phyloP scores from a whole-genome alignment of 1,139 yeast species.

The Hemisphaericaspora lyxosophila region DNA sequence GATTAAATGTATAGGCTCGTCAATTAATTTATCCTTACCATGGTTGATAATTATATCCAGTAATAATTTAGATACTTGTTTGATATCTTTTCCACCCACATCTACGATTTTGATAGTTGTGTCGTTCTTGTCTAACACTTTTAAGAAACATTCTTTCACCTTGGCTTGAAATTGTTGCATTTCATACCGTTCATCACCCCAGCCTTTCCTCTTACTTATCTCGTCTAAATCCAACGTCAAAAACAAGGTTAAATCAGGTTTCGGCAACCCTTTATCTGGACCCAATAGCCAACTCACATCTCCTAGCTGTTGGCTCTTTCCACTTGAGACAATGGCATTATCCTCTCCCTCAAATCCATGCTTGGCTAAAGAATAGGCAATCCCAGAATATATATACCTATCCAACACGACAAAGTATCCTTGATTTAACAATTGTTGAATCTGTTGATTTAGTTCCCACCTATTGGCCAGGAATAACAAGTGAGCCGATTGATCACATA shows the following conservation, averaged over 20 bases:
- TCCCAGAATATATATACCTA: slow-evolving; percentile 88
- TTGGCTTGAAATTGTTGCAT: slow-evolving; percentile 63
- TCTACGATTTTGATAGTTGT: slow-evolving; percentile 45
- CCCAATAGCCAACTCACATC: slow-evolving; percentile 71
- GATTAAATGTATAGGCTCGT: slow-evolving; percentile 23
- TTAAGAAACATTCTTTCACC: slow-evolving; percentile 62
- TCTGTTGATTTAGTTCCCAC: slow-evolving; percentile 73
- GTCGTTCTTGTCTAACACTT: slow-evolving; percentile 38
- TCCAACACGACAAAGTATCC: slow-evolving; percentile 74
- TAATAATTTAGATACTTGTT: slow-evolving; percentile 46
- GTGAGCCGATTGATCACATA: slow-evolving; percentile 81
- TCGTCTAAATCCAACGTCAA: slow-evolving; percentile 60
- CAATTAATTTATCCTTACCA: slow-evolving; percentile 15
- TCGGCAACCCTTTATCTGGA: slow-evolving; percentile 84
- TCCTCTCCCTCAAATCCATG: slow-evolving; percentile 11
- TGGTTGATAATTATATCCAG: slow-evolving; percentile 25
- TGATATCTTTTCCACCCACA: slow-evolving; percentile 61
- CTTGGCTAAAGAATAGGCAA: slow-evolving; percentile 91
- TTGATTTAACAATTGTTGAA: slow-evolving; percentile 41
- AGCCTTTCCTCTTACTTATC: slow-evolving; percentile 62
- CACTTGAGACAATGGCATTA: slow-evolving; percentile 7
- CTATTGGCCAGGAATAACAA: slow-evolving; percentile 88
- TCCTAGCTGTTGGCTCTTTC: slow-evolving; percentile 41
- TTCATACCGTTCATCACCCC: slow-evolving; percentile 93
- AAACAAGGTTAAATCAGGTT: slow-evolving; percentile 82